Conservation (phyloP, 1,284 basidiomycete species). For the Cerrena zonata region DNA sequence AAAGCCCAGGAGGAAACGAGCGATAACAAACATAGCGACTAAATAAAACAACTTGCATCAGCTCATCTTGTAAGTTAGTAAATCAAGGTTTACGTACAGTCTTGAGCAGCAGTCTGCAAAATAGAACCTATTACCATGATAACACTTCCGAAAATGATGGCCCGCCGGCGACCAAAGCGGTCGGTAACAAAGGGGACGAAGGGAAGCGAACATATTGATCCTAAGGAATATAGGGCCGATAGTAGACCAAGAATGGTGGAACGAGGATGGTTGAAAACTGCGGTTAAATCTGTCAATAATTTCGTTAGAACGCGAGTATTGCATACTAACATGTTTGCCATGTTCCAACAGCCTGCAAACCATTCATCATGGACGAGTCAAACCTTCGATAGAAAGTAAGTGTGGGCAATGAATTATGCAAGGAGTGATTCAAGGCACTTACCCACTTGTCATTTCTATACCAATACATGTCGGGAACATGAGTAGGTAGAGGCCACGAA, state of each 20-base stretch:
- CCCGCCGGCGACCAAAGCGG: constrained; percentile 51
- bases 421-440: constrained; percentile 20
- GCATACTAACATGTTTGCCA: constrained; percentile 46
- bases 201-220: constrained; percentile 51
- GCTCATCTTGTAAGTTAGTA: neutral
- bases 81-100: constrained; percentile 32
- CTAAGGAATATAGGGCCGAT: constrained; percentile 50
- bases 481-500: constrained; percentile 44
- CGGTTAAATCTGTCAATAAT: constrained; percentile 17
- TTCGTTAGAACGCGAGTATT: neutral
- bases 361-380: constrained; percentile 56
- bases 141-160: constrained; percentile 53
- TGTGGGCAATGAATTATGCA: neutral
- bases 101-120: constrained; percentile 64
- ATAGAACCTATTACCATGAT: constrained; percentile 62
- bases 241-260: constrained; percentile 47
- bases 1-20: constrained; percentile 48
- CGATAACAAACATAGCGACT: constrained; percentile 52
- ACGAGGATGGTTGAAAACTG: constrained; percentile 46
- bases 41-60: neutral
- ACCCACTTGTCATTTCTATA: constrained; percentile 59
- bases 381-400: constrained; percentile 29
- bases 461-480: constrained; percentile 56
- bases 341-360: constrained; percentile 57
- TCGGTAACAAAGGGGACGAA: constrained; percentile 63